Base-by-base conservation (phyloP, 164 flowering plant species). In the Stephania japonica region DNA sequence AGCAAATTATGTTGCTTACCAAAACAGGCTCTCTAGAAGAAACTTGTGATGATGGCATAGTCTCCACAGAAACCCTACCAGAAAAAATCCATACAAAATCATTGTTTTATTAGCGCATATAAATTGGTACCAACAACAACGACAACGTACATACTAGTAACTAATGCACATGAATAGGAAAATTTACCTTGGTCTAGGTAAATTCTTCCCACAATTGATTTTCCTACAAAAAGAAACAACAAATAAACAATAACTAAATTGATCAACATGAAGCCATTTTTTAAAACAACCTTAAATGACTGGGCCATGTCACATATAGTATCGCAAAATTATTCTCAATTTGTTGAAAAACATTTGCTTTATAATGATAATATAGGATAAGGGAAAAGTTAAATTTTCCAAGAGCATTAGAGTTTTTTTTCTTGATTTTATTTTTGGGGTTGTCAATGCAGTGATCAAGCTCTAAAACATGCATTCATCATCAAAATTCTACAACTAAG, bases 61-160 rank as follows among this genome's bases (percentile, higher is more conserved):
- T 65, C 25, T 75, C 80, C 68, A 27, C 56, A 42, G 32, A 78
- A 67, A 66, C 72, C 83, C 87, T 82, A 72, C 3, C 38, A 32
- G 38, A 32, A 75, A 14, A 42, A 75, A 12, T 23, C 65, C 32
- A 64, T 74, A 44, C 11, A 43, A 47, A 61, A 32, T 32, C 4
- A 32, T 32, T 32, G 38, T 32, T 18, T 24, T 16, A 23, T 32
- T 9, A 73, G 7, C 25, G 13, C 8, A n/a, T 42, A 65, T 19
- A 4, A 64, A n/a, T n/a, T 6, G n/a, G 7, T 14, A 49, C 38
- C 38, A 32, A n/a, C n/a, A n/a, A n/a, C n/a, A n/a, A n/a, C n/a
- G n/a, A n/a, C n/a, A n/a, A 32, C 38, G 38, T 32, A 1, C 38
- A 32, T 32, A 32, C 38, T 32, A 32, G 38, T 32, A 32, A 6